Percentiles rank a stretch among this genome's conserved stretches.
phyloP scores from a whole-genome alignment of 2,329 filamentous ascomycete genomes.

The Colletotrichum liaoningense region DNA sequence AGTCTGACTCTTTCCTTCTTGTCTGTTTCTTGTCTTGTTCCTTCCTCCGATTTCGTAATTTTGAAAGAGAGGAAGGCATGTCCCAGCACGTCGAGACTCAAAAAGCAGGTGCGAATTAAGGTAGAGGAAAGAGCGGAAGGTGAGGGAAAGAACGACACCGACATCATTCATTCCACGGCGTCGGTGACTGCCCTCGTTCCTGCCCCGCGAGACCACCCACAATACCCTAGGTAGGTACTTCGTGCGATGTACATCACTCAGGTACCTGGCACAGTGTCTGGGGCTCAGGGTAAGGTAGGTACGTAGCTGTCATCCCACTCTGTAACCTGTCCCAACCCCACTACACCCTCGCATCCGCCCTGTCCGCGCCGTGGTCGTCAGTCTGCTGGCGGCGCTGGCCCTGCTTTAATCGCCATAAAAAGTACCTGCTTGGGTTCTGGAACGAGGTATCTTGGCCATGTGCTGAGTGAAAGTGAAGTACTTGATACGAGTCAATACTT shows the following conservation, averaged over 20 bases:
- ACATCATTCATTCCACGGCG: conserved; percentile 29
- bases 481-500: conserved; percentile 9
- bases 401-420: neutral
- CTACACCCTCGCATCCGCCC: conserved; percentile 31
- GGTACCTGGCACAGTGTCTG: neutral
- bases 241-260: neutral
- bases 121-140: neutral
- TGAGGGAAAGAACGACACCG: conserved; percentile 5
- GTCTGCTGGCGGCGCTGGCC: neutral
- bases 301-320: conserved; percentile 30
- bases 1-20: neutral
- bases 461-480: neutral
- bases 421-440: neutral
- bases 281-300: neutral
- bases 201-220: conserved; percentile 13
- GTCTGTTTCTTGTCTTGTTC: neutral
- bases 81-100: neutral
- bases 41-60: neutral
- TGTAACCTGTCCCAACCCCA: conserved; percentile 24
- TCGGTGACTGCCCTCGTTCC: conserved; percentile 12
- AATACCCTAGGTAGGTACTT: too few relatives aligned
- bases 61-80: neutral
- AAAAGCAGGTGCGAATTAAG: neutral
- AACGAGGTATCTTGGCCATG: neutral
- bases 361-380: neutral